Evolutionary conservation across 345 rosid genomes (phyloP).

Genomic region (Salix purpurea): DNA sequence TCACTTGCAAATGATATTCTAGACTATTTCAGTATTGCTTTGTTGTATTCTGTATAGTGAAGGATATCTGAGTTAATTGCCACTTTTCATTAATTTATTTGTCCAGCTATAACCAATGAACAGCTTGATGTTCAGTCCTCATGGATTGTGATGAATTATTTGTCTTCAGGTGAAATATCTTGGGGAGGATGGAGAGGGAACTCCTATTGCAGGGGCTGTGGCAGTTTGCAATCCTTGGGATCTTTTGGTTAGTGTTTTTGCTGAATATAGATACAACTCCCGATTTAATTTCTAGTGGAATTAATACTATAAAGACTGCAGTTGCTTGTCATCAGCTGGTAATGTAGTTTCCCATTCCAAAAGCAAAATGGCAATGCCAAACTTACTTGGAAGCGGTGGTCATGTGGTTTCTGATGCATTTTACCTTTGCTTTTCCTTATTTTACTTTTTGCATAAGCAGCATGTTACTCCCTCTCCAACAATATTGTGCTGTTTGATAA

Average conservation of each 20-base stretch:
- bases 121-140: background rate
- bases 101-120: background rate
- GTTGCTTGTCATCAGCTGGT: background rate
- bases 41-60: background rate
- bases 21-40: background rate
- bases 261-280: background rate
- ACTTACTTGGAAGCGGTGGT: background rate
- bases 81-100: background rate
- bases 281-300: background rate
- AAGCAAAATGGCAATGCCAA: background rate
- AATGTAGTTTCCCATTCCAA: background rate
- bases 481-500: background rate
- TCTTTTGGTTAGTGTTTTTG: constrained; percentile 66
- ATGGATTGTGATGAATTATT: background rate
- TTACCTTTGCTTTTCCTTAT: background rate
- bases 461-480: background rate
- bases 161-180: constrained; percentile 80
- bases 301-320: background rate
- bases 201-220: constrained; percentile 73
- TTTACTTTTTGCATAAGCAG: background rate
- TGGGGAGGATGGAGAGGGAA: constrained; percentile 73
- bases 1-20: background rate
- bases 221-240: constrained; percentile 93
- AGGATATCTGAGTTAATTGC: background rate
- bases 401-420: background rate